These are phyloP conservation scores for Rubroshorea leprosula DNA, from an alignment of 345 rosid species.

Conservation along the genomic window DNA sequence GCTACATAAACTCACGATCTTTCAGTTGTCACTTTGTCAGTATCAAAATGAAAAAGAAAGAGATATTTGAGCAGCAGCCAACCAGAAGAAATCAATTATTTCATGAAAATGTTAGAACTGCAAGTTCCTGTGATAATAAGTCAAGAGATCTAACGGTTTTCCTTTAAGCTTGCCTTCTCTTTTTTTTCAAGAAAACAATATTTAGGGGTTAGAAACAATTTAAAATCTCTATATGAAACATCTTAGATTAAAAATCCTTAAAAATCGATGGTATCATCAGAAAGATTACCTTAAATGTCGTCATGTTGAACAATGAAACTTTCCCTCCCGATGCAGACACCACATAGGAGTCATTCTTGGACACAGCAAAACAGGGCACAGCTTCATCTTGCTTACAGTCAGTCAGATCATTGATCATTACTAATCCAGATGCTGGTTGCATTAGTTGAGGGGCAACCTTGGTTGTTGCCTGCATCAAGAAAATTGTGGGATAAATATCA, in stretches of 20 bases:
- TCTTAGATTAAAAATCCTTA: not conserved
- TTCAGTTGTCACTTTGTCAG: no score
- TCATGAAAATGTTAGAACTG: no score
- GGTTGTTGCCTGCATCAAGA: constrained; percentile 33
- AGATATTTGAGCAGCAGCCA: no score
- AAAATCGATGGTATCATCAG: not conserved
- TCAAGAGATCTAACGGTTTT: no score
- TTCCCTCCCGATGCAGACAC: constrained; percentile 42
- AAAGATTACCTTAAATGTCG: constrained; percentile 31
- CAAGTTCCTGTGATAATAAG: no score
- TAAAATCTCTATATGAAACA: not conserved
- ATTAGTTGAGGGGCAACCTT: constrained; percentile 25
- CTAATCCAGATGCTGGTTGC: constrained; percentile 22
- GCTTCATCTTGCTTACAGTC: constrained; percentile 18
- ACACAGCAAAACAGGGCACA: constrained; percentile 33
- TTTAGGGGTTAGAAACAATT: not conserved
- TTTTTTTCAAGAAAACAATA: no score
- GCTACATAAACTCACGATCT: no score
- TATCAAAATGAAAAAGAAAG: no score
- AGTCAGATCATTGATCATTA: constrained; percentile 34
- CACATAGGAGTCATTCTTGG: constrained; percentile 38
- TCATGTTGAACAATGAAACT: constrained; percentile 35
- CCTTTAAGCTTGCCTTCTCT: no score
- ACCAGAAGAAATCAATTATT: no score
- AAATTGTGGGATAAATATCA: not conserved